A percentile compares a stretch with the other conserved stretches of the same genome.
phyloP scores from a whole-genome alignment of 495 filamentous ascomycete species.

The Aspergillus diversus region DNA sequence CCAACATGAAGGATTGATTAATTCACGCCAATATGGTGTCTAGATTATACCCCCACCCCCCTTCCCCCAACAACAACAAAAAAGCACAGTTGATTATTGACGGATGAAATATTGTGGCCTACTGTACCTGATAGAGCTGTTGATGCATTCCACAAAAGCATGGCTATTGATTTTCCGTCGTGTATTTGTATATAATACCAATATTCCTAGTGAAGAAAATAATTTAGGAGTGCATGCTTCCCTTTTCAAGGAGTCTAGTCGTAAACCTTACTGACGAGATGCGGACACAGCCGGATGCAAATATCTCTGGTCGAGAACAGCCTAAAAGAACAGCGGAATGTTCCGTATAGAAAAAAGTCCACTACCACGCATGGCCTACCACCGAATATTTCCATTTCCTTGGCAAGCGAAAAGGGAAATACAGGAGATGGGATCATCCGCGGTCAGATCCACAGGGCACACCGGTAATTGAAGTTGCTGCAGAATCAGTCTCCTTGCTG shows the following conservation, averaged over 20 bases:
- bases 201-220: slow-evolving; percentile 12
- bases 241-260: background rate
- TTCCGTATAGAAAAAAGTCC: background rate
- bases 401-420: background rate
- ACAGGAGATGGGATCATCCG: background rate
- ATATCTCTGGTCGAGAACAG: background rate
- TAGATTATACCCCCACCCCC: background rate
- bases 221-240: background rate
- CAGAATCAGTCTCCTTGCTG: too few relatives aligned
- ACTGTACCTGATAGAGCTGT: slow-evolving; percentile 27
- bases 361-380: background rate
- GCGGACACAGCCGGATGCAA: slow-evolving; percentile 1
- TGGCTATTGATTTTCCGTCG: slow-evolving; percentile 22
- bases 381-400: background rate
- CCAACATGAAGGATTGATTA: too few relatives aligned
- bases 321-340: background rate
- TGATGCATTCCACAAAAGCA: slow-evolving; percentile 21
- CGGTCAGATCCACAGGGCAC: background rate
- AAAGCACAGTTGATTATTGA: slow-evolving; percentile 12
- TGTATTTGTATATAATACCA: slow-evolving; percentile 33
- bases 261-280: slow-evolving; percentile 7
- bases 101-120: slow-evolving; percentile 11
- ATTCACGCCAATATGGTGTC: too few relatives aligned
- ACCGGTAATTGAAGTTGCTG: too few relatives aligned
- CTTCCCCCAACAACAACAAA: slow-evolving; percentile 15